Evolutionary conservation across 805 yeast species (phyloP).

Genomic region (Metschnikowia cubensis): DNA sequence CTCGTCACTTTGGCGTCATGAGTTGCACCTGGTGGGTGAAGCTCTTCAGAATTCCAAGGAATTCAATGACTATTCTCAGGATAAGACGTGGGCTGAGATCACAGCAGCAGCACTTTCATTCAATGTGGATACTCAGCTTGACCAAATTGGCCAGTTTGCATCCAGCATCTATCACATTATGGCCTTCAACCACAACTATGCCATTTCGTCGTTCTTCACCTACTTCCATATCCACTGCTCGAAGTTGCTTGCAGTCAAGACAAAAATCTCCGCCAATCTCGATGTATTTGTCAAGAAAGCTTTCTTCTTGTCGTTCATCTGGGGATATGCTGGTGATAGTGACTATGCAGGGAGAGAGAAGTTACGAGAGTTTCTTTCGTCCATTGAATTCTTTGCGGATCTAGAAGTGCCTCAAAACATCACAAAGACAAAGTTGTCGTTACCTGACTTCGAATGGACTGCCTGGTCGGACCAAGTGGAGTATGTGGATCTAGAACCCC

Average conservation of each 20-base stretch:
- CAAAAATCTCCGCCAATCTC: slow-evolving; percentile 20
- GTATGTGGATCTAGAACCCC: slow-evolving; percentile 47
- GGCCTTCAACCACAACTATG: slow-evolving; percentile 39
- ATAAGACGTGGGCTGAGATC: slow-evolving; percentile 15
- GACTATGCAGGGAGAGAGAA: slow-evolving; percentile 31
- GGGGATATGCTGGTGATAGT: slow-evolving; percentile 68
- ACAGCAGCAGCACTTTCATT: background rate
- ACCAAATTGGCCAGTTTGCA: slow-evolving; percentile 24
- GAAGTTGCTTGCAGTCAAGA: slow-evolving; percentile 10
- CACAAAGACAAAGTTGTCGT: slow-evolving; percentile 42
- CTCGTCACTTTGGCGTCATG: slow-evolving; percentile 15
- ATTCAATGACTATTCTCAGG: slow-evolving; percentile 4
- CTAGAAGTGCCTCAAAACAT: slow-evolving; percentile 16
- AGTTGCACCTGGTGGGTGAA: slow-evolving; percentile 6
- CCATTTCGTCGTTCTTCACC: slow-evolving; percentile 36
- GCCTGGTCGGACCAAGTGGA: slow-evolving; percentile 41
- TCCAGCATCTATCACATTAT: slow-evolving; percentile 44
- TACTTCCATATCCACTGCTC: slow-evolving; percentile 37
- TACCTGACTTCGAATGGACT: slow-evolving; percentile 47
- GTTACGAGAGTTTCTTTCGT: slow-evolving; percentile 30
- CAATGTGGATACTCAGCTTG: background rate
- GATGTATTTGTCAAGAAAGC: slow-evolving; percentile 29
- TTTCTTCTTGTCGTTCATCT: slow-evolving; percentile 39
- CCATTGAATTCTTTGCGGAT: slow-evolving; percentile 15
- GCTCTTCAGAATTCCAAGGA: background rate